These are phyloP conservation scores for Didymella arachidicola DNA, from an alignment of 2,329 filamentous ascomycete genomes.

Conservation along the genomic window DNA sequence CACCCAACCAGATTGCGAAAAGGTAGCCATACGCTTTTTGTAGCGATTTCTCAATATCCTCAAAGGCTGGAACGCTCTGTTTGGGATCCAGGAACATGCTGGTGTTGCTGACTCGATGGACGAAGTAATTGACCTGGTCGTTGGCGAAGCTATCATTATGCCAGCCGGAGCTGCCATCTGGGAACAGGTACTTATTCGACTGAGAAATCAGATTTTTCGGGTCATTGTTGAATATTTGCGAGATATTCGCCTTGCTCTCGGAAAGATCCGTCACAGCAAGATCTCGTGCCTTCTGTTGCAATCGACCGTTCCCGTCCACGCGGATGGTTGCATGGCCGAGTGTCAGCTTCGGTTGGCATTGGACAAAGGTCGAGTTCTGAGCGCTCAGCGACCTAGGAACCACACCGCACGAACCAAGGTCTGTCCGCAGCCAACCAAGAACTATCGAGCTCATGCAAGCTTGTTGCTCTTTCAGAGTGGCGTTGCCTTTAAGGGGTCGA, in stretches of 20 bases:
- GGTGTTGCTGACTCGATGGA: slow-evolving; percentile 42
- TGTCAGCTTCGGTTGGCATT: slow-evolving; percentile 35
- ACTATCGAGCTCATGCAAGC: slow-evolving; percentile 34
- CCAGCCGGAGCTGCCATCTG: slow-evolving; percentile 39
- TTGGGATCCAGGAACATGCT: slow-evolving; percentile 49
- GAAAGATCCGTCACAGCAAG: too few species aligned
- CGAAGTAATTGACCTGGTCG: slow-evolving; percentile 61
- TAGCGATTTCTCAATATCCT: slow-evolving; percentile 33
- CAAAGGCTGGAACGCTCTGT: slow-evolving; percentile 43
- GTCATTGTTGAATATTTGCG: slow-evolving; percentile 34
- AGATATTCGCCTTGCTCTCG: too few species aligned
- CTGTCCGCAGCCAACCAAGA: slow-evolving; percentile 38
- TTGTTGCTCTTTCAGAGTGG: slow-evolving; percentile 27
- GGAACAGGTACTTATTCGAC: slow-evolving; percentile 34
- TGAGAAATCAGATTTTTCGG: slow-evolving; percentile 36
- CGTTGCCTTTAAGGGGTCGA: slow-evolving; percentile 17
- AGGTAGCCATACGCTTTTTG: slow-evolving; percentile 47
- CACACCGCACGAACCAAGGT: slow-evolving; percentile 49
- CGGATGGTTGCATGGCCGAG: slow-evolving; percentile 47
- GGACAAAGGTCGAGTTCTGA: too few species aligned
- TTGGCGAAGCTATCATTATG: slow-evolving; percentile 58
- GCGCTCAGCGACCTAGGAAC: too few species aligned
- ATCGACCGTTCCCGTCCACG: slow-evolving; percentile 44
- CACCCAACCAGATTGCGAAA: slow-evolving; percentile 55
- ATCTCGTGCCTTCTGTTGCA: slow-evolving; percentile 24